Evolutionary conservation across 441 rosid genomes (phyloP).

Genomic region (Dalechampia spathulata): DNA sequence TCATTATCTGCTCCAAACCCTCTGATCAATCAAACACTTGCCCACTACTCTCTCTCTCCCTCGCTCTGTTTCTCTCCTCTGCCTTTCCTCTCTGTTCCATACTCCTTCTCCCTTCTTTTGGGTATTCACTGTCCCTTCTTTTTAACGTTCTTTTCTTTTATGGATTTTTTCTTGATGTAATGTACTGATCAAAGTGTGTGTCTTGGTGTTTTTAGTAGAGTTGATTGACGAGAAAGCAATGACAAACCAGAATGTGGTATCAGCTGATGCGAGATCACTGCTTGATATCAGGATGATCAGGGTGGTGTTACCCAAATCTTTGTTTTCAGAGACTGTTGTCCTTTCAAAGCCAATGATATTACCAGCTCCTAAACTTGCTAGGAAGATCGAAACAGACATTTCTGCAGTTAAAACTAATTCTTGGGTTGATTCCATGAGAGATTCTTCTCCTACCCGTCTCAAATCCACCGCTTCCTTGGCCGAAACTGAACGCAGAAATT

Average conservation of each 20-base stretch:
- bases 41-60: too few relatives aligned
- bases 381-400: conserved; percentile 32
- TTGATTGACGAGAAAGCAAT: conserved; percentile 26
- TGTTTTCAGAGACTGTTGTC: conserved; percentile 26
- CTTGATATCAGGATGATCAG: conserved; percentile 28
- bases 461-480: conserved; percentile 33
- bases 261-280: conserved; percentile 29
- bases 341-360: conserved; percentile 41
- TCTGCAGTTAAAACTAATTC: conserved; percentile 40
- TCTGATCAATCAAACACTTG: too few relatives aligned
- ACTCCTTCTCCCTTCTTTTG: too few relatives aligned
- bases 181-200: too few relatives aligned
- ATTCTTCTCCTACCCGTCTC: conserved; percentile 74
- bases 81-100: neutral
- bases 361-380: conserved; percentile 29
- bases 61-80: neutral
- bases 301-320: conserved; percentile 24
- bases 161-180: too few relatives aligned
- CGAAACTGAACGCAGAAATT: conserved; percentile 27
- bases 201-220: too few relatives aligned
- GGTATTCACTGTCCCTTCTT: too few relatives aligned
- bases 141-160: too few relatives aligned
- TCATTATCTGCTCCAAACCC: neutral
- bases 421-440: conserved; percentile 83
- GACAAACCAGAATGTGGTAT: conserved; percentile 54